Evolutionary conservation across 495 filamentous ascomycete genomes (phyloP).

Genomic region (Xylaria longipes): DNA sequence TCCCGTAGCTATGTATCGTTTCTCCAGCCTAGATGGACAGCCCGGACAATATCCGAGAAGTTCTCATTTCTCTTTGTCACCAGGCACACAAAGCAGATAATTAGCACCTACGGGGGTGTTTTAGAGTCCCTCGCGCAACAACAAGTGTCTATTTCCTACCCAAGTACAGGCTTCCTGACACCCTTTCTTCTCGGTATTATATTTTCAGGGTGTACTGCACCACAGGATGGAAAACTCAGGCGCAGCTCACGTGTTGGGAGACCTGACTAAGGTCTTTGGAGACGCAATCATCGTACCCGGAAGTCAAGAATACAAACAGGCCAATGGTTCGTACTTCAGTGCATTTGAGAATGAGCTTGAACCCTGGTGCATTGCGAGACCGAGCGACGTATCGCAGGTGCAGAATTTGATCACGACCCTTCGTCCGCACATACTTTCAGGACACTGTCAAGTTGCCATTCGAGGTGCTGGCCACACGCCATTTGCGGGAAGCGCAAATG

Average conservation of each 20-base stretch:
- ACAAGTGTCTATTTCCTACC: too few species aligned
- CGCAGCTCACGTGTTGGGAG: background rate
- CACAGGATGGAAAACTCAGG: background rate
- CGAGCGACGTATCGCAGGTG: constrained; percentile 2
- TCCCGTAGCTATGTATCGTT: too few species aligned
- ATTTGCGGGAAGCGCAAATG: constrained; percentile 46
- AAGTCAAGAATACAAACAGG: constrained; percentile 21
- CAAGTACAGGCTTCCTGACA: too few species aligned
- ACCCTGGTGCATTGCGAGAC: constrained; percentile 21
- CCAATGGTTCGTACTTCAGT: constrained; percentile 23
- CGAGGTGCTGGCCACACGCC: constrained; percentile 52
- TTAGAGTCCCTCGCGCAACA: too few species aligned
- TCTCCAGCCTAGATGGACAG: too few species aligned
- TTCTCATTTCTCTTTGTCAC: too few species aligned
- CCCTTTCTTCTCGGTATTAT: too few species aligned
- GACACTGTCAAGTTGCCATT: constrained; percentile 40
- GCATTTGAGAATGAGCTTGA: constrained; percentile 21
- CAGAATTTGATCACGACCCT: constrained; percentile 1
- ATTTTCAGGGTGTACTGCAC: too few species aligned
- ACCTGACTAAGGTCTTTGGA: background rate
- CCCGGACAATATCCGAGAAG: too few species aligned
- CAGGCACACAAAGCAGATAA: too few species aligned
- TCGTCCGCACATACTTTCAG: constrained; percentile 6
- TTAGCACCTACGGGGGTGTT: too few species aligned
- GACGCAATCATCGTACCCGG: constrained; percentile 15